Evolutionary conservation across 495 filamentous ascomycete genomes (phyloP).

Genomic region (Hypoxylon perforatum): DNA sequence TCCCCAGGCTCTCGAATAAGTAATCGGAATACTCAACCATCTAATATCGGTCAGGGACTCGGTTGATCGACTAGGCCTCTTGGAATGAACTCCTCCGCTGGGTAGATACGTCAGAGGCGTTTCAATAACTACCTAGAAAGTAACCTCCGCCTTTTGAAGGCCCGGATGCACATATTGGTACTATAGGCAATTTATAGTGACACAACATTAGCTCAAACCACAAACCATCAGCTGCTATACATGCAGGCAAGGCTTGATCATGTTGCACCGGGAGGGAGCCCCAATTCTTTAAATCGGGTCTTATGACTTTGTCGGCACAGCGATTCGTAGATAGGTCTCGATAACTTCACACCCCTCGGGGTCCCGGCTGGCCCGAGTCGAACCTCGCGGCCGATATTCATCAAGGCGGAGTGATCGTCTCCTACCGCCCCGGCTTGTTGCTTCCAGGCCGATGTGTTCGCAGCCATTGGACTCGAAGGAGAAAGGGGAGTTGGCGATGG

Average conservation of each 20-base stretch:
- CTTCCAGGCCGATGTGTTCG: not conserved
- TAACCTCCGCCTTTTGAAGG: constrained; percentile 1
- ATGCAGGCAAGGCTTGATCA: constrained; percentile 33
- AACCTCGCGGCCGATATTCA: not conserved
- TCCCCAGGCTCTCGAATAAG: too few relatives aligned
- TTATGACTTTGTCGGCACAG: constrained; percentile 37
- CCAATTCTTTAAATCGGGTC: constrained; percentile 25
- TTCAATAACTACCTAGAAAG: constrained; percentile 2
- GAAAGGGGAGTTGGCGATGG: not conserved
- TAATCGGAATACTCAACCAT: too few relatives aligned
- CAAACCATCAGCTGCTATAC: constrained; percentile 18
- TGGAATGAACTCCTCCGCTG: not conserved
- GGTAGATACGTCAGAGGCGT: constrained; percentile 14
- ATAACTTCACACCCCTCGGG: constrained; percentile 9
- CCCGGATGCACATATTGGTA: constrained; percentile 5
- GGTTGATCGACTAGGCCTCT: not conserved
- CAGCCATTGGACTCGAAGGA: not conserved
- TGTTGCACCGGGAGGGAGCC: constrained; percentile 23
- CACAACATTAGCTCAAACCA: constrained; percentile 33
- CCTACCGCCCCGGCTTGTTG: not conserved
- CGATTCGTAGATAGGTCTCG: constrained; percentile 2
- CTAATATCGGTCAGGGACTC: not conserved
- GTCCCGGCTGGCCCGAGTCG: constrained; percentile 8
- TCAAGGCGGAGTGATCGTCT: not conserved
- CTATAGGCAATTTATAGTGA: constrained; percentile 9